Base-by-base conservation (phyloP, 192 early-diverging fungal species). In the Coemansia sp. region DNA sequence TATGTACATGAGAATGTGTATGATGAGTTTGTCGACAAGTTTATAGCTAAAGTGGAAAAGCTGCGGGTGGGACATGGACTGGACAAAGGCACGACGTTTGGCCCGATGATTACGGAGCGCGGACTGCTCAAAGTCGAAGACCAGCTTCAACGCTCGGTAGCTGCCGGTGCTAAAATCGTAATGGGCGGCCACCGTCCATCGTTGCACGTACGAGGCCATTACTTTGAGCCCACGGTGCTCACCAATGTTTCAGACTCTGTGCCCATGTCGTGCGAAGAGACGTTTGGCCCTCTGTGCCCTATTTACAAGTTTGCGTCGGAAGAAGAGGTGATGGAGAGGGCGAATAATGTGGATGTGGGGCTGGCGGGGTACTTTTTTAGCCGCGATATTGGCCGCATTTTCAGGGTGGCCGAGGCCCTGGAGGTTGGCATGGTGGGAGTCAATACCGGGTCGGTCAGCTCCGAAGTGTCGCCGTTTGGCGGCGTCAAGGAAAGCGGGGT, bases 351-450 rank as follows among this genome's bases (percentile, higher is more conserved):
- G 6, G 59, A 69, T 4, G 86, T 87, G 19, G 95, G 95, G 0
- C 76, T 97, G 63, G 91, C 95, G 0, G 91, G 84, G 3, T 95
- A 94, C 80, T 90, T 95, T 67, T 96, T 84, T 71, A 90, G 90
- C 59, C 71, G 85, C 17, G 89, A 93, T 65, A 67, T 94, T 14
- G 72, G 84, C 6, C 86, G 94, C 7, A 82, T 88, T 64, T 91
- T 88, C 85, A 85, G 91, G 10, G 89, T 97, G 5, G 86, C 92
- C 1, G 92, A 95, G 65, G 74, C 75, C 8, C 60, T 97, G 43
- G 87, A 95, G 60, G 84, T 88, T 4, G 95, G 95, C 39, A 95
- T 95, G 88, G 91, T 95, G n/a, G 93, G 93, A 21, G 84, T 91
- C 27, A 97, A 97, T 68, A 87, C 88, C 2, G 87, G 87, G n/a